Conservation (phyloP, 257 asterid species). For the Salvia splendens region DNA sequence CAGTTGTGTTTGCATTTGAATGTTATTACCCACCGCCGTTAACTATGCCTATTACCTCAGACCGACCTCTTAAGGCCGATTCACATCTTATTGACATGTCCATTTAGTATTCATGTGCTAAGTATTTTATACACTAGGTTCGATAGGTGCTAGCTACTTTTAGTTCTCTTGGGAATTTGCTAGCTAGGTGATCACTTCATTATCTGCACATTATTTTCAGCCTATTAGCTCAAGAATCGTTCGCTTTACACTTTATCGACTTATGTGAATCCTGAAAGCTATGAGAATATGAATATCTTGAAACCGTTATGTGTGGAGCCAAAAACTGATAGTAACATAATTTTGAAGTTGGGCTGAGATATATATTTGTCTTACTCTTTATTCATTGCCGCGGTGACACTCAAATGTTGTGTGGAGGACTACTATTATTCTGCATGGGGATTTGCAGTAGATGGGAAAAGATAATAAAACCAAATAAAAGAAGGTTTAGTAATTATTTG, state of each 20-base stretch:
- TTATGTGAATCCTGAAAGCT: conserved; percentile 39
- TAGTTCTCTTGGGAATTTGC: background rate
- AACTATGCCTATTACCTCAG: conserved; percentile 18
- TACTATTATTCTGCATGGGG: conserved; percentile 47
- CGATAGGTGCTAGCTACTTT: background rate
- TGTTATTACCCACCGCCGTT: background rate
- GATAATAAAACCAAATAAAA: conserved; percentile 46
- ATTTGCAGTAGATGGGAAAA: conserved; percentile 55
- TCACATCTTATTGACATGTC: conserved; percentile 21
- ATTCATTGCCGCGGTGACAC: conserved; percentile 51
- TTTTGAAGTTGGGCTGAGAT: conserved; percentile 29
- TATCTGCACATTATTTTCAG: conserved; percentile 15
- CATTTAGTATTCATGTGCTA: background rate
- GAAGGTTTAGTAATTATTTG: conserved; percentile 58
- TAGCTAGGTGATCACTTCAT: conserved; percentile 11
- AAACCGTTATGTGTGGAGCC: conserved; percentile 42
- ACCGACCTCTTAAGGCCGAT: background rate
- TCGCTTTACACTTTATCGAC: conserved; percentile 37
- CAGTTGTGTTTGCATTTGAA: conserved; percentile 26
- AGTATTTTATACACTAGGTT: background rate
- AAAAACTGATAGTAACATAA: conserved; percentile 33
- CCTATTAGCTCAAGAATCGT: conserved; percentile 23
- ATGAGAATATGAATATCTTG: conserved; percentile 40
- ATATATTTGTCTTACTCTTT: conserved; percentile 32
- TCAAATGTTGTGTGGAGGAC: conserved; percentile 41